Percentiles rank a stretch among this genome's conserved stretches.
Evolutionary conservation across 495 filamentous ascomycete genomes (phyloP).

Genomic region (Trichoderma orchidacearum): DNA sequence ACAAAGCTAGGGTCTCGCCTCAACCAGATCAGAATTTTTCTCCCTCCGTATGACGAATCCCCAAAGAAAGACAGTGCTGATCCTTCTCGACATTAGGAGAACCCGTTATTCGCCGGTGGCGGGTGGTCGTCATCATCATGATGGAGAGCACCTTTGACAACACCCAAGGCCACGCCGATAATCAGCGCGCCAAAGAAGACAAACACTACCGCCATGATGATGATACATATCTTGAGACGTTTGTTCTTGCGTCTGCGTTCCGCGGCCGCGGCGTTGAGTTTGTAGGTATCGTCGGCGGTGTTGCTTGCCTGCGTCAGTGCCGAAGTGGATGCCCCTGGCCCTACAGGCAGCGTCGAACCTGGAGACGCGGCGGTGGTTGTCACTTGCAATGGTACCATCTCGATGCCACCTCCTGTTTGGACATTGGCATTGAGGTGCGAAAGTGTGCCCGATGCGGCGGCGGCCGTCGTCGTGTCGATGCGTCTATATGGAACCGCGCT

Average conservation of each 20-base stretch:
- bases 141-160: not conserved
- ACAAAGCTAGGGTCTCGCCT: not conserved
- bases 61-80: not conserved
- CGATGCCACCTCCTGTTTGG: not conserved
- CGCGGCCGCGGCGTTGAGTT: not conserved
- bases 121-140: not conserved
- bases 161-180: not conserved
- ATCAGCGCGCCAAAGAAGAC: not conserved
- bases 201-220: not conserved
- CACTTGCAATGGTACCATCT: not conserved
- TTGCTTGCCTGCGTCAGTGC: not conserved
- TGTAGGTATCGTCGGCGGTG: not conserved
- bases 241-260: not conserved
- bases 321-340: not conserved
- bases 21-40: not conserved
- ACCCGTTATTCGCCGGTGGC: not conserved
- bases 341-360: not conserved
- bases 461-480: not conserved
- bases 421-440: not conserved
- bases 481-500: not conserved
- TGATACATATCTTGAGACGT: not conserved
- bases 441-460: not conserved
- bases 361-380: not conserved
- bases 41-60: not conserved
- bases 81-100: not conserved